phyloP scores from a whole-genome alignment of 148 eudicot genomes.

The Limonium bicolor region DNA sequence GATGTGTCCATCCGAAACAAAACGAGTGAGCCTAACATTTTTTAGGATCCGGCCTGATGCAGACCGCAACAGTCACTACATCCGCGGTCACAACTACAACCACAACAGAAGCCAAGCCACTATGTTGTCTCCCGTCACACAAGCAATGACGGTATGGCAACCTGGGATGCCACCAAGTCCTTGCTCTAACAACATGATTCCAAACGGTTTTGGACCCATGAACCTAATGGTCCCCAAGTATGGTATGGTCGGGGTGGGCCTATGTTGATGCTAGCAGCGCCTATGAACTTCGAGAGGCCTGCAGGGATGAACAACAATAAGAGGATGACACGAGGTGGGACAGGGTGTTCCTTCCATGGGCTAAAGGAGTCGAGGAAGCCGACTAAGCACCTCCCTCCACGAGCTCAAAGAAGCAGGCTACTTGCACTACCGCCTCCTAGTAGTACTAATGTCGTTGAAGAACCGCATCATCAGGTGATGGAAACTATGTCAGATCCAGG shows the following conservation, averaged over 20 bases:
- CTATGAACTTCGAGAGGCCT: no score
- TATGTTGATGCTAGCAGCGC: conserved; percentile 50
- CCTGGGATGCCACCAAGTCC: conserved; percentile 39
- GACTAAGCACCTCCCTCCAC: conserved; percentile 79
- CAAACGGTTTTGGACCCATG: conserved; percentile 20
- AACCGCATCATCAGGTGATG: conserved; percentile 17
- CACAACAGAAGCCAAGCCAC: conserved; percentile 3
- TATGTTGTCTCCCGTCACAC: conserved; percentile 19
- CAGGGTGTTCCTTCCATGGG: conserved; percentile 95
- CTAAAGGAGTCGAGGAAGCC: conserved; percentile 45
- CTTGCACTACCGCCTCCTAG: conserved; percentile 32
- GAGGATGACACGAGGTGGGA: conserved; percentile 50
- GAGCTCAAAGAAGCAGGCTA: conserved; percentile 69
- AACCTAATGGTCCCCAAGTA: conserved; percentile 48
- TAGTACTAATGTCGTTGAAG: no score
- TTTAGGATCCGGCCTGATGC: conserved; percentile 48
- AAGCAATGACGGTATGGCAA: conserved; percentile 69
- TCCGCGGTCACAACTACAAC: no score
- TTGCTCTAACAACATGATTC: conserved; percentile 11
- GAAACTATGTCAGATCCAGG: conserved; percentile 47
- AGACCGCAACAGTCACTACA: no score
- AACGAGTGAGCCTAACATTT: conserved; percentile 67
- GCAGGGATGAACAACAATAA: conserved; percentile 42
- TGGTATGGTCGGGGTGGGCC: conserved; percentile 50
- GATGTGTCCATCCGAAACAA: conserved; percentile 72